Base-by-base conservation (phyloP, 306 rosid species). In the Hippophae gyantsensis region DNA sequence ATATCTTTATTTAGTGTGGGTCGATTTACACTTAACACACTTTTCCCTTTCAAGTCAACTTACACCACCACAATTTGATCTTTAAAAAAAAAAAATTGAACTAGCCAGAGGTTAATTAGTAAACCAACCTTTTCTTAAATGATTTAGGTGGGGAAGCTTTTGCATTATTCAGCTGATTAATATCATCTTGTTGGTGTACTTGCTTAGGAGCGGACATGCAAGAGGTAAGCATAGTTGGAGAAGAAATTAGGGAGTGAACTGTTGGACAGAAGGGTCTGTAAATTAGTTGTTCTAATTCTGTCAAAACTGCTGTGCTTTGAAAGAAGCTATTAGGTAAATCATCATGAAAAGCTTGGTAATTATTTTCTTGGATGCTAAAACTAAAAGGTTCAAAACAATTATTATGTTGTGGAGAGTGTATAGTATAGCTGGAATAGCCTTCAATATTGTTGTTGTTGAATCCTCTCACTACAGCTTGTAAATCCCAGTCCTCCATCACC, bases 381-480 rank as follows among this genome's bases (percentile, higher is more conserved):
- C 66, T 66, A 59, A 64, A 57, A 49, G 54, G 63, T 5, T 7
- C 9, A 13, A 13, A 14, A 9, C 5, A 13, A 52, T 55, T 43
- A 52, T 40, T 50, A 56, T 7, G 52, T 5, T 63, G 43, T 25
- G 70, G 70, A 10, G 43, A 3, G n/a, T 64, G 68, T 53, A 65
- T 61, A 50, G 54, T 56, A 56, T 32, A 46, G 18, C 13, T 48
- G 23, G 53, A 32, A 10, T 56, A 41, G 5, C 67, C 67, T 66
- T 73, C 82, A 45, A 43, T 23, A 43, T 6, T 52, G 48, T 9
- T 57, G 5, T 32, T 44, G 40, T 2, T 67, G 77, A 64, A 58
- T 13, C 97, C 95, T 72, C 82, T 78, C 18, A 86, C 92, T 53
- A 89, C 72, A 43, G 96, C 88, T 43, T 85, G 88, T 83, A 92